Evolutionary conservation across 2,329 filamentous ascomycete genomes (phyloP).

Genomic region (Calonectria fujianensis): DNA sequence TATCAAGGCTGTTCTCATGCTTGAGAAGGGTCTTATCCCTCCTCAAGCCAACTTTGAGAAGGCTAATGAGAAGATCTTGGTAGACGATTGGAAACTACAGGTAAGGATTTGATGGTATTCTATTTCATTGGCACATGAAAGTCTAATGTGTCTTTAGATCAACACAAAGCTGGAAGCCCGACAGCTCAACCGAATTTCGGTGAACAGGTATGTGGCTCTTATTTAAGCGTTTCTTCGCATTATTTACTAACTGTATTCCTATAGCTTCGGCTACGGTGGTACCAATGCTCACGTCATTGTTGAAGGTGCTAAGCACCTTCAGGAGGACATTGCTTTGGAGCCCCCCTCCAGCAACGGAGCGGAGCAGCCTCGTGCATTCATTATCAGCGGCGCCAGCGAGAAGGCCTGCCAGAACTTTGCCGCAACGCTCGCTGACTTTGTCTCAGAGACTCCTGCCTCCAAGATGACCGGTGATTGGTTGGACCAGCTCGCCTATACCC

Average conservation of each 20-base stretch:
- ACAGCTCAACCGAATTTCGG: slow-evolving; percentile 39
- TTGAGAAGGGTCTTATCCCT: slow-evolving; percentile 58
- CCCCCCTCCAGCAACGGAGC: not conserved
- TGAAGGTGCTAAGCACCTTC: slow-evolving; percentile 41
- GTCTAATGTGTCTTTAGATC: slow-evolving; percentile 28
- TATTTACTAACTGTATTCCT: not conserved
- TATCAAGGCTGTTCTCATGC: slow-evolving; percentile 56
- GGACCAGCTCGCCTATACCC: slow-evolving; percentile 43
- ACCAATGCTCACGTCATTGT: slow-evolving; percentile 56
- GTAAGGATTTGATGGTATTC: not conserved
- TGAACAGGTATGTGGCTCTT: slow-evolving; percentile 35
- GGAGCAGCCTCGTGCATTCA: slow-evolving; percentile 41
- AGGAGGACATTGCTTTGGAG: slow-evolving; percentile 46
- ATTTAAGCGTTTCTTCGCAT: not conserved
- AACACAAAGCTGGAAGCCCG: slow-evolving; percentile 24
- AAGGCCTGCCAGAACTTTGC: slow-evolving; percentile 45
- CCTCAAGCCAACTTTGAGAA: slow-evolving; percentile 57
- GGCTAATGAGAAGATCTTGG: slow-evolving; percentile 55
- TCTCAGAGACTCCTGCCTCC: slow-evolving; percentile 17
- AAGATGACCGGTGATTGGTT: slow-evolving; percentile 21
- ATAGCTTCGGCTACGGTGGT: slow-evolving; percentile 57
- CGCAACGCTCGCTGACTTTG: slow-evolving; percentile 42
- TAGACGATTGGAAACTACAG: slow-evolving; percentile 52
- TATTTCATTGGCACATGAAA: not conserved
- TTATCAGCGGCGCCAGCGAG: slow-evolving; percentile 48